phyloP scores from a whole-genome alignment of 2,329 filamentous ascomycete genomes.

The Aspergillus sp. region DNA sequence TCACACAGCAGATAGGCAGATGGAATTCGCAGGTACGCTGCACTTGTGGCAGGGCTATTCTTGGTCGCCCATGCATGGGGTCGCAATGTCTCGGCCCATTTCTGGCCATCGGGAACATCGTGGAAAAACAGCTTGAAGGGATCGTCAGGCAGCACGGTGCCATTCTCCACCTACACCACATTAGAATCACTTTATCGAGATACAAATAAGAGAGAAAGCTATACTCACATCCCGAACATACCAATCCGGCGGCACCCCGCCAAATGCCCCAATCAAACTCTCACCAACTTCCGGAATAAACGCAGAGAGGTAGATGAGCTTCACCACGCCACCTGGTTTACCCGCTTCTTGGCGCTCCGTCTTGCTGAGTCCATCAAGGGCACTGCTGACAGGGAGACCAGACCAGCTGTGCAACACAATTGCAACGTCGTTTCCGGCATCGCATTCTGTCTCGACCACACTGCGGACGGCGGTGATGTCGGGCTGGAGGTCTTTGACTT shows the following conservation, averaged over 20 bases:
- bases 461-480: conserved; percentile 36
- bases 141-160: conserved; percentile 28
- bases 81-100: conserved; percentile 31
- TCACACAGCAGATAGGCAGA: conserved; percentile 32
- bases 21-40: conserved; percentile 29
- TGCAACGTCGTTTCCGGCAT: conserved; percentile 33
- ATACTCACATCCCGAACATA: conserved; percentile 33
- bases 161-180: conserved; percentile 20
- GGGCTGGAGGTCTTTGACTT: conserved; percentile 25
- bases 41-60: conserved; percentile 27
- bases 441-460: conserved; percentile 31
- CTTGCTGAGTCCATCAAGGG: conserved; percentile 35
- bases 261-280: conserved; percentile 33
- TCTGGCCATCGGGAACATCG: conserved; percentile 30
- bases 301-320: conserved; percentile 36
- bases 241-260: conserved; percentile 30
- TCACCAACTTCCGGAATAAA: conserved; percentile 37
- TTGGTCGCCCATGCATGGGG: conserved; percentile 35
- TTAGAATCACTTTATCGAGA: neutral
- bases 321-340: conserved; percentile 35
- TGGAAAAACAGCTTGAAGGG: conserved; percentile 33
- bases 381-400: conserved; percentile 39
- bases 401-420: conserved; percentile 41
- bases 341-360: conserved; percentile 27
- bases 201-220: neutral